phyloP scores from a whole-genome alignment of 2,329 filamentous ascomycete genomes.

The Xylaria sp. region DNA sequence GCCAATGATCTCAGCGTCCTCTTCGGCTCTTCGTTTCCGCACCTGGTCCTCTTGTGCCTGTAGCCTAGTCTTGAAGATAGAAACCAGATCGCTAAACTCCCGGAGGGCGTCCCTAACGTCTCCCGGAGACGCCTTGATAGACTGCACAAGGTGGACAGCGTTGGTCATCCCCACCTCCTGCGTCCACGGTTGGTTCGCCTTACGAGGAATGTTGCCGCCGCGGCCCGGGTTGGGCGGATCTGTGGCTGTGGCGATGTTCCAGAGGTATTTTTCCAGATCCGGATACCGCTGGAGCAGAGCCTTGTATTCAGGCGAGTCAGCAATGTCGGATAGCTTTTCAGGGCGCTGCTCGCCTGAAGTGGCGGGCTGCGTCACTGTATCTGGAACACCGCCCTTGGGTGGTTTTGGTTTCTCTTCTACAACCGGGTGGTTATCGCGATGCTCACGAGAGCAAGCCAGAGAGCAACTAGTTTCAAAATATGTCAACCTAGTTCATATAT shows the following conservation, averaged over 20 bases:
- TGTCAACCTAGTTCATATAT: slow-evolving; percentile 5
- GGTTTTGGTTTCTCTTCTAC: slow-evolving; percentile 44
- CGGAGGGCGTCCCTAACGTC: slow-evolving; percentile 68
- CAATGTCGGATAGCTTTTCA: slow-evolving; percentile 40
- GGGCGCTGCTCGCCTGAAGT: slow-evolving; percentile 12
- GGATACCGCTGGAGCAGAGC: slow-evolving; percentile 47
- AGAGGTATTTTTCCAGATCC: slow-evolving; percentile 44
- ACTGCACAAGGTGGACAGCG: slow-evolving; percentile 65
- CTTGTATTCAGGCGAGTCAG: slow-evolving; percentile 48
- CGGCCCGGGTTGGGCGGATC: slow-evolving; percentile 44
- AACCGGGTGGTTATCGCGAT: slow-evolving; percentile 62
- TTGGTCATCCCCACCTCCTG: slow-evolving; percentile 67
- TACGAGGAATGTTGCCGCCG: slow-evolving; percentile 24
- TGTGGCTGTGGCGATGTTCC: slow-evolving; percentile 47
- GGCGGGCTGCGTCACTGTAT: not conserved
- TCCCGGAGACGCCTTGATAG: slow-evolving; percentile 61
- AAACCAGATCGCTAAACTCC: slow-evolving; percentile 69
- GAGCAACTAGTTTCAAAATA: slow-evolving; percentile 61
- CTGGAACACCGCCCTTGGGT: not conserved
- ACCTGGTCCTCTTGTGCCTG: slow-evolving; percentile 53
- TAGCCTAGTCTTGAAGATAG: slow-evolving; percentile 54
- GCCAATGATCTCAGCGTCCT: slow-evolving; percentile 56
- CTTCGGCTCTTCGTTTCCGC: slow-evolving; percentile 58
- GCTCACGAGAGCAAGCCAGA: slow-evolving; percentile 65
- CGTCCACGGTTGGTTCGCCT: slow-evolving; percentile 61